Conservation (phyloP, 1,284 basidiomycete species). For the Cryptococcus sp. region DNA sequence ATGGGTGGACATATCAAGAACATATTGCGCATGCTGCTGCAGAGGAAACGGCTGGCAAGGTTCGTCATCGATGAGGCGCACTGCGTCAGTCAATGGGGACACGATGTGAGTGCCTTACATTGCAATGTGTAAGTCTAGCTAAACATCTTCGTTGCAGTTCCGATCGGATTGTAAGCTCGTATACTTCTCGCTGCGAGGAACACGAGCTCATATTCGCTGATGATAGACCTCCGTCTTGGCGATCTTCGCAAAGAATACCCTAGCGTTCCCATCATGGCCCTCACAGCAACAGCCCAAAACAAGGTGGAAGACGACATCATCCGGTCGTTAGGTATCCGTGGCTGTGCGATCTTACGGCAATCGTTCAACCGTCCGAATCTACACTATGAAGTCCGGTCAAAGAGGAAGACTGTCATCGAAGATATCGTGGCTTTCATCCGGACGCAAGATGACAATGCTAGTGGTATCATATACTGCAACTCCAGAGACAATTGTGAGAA, state of each 20-base stretch:
- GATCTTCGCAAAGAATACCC: slow-evolving; percentile 73
- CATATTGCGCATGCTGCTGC: slow-evolving; percentile 64
- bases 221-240: slow-evolving; percentile 62
- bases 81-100: slow-evolving; percentile 67
- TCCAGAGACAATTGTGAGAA: slow-evolving; percentile 75
- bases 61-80: slow-evolving; percentile 98
- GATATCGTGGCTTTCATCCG: slow-evolving; percentile 77
- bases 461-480: slow-evolving; percentile 86
- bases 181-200: background rate
- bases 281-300: slow-evolving; percentile 89
- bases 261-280: slow-evolving; percentile 85
- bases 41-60: slow-evolving; percentile 66
- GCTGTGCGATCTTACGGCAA: slow-evolving; percentile 67
- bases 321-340: slow-evolving; percentile 64
- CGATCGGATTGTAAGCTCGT: slow-evolving; percentile 46
- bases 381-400: slow-evolving; percentile 71
- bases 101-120: slow-evolving; percentile 45
- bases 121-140: background rate
- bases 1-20: slow-evolving; percentile 63
- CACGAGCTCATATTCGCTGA: slow-evolving; percentile 8
- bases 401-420: slow-evolving; percentile 58
- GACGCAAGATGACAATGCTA: slow-evolving; percentile 61
- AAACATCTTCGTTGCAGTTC: slow-evolving; percentile 34
- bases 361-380: slow-evolving; percentile 95
- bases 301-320: slow-evolving; percentile 79